Base-by-base conservation (phyloP, 2,329 filamentous ascomycete genomes). In the Botrytis byssoidea region DNA sequence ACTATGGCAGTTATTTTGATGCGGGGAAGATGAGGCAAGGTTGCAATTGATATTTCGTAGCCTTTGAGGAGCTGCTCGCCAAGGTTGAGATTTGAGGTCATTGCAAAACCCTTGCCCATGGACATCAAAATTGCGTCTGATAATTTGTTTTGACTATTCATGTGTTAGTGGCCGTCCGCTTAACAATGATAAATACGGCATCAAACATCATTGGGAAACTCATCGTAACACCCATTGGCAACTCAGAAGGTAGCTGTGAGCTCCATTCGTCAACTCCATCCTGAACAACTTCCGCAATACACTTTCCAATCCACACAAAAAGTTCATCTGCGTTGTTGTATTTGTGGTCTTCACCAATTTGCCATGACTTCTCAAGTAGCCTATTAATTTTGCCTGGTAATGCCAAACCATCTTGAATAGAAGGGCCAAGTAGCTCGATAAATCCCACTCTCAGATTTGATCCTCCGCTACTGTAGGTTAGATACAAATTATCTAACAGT, bases 281-380 rank as follows among this genome's bases (percentile, higher is more conserved):
- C 46, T 83, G 84, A 25, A 95, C 90, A 5, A 95, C 92, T 74
- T 91, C 86, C 22, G 91, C 91, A 77, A 96, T 93, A 79, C 91
- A 92, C 77, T 88, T 85, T 40, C 93, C 93, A 77, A 96, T 93
- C 93, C 93, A 96, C n/a, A 86, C 83, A 81, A 96, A 96, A 3
- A 95, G 84, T 73, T 90, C 89, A 73, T 93, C 90, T 1, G 91
- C 89, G 76, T 94, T 91, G 77, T 94, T 89, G 81, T 88, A 89
- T 80, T 94, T 94, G 75, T 94, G 83, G 72, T 91, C 88, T 60
- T 94, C 89, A 66, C 87, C 88, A 77, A 95, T 95, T 12, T 91
- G 88, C 92, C 92, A 94, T 71, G 88, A 88, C 76, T 86, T 90
- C 80, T 94, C 92, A 72, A 93, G 83, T 8, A 88, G 87, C 65